Evolutionary conservation across 176 grass and related monocot species (phyloP).

Genomic region (Carex cristatella): DNA sequence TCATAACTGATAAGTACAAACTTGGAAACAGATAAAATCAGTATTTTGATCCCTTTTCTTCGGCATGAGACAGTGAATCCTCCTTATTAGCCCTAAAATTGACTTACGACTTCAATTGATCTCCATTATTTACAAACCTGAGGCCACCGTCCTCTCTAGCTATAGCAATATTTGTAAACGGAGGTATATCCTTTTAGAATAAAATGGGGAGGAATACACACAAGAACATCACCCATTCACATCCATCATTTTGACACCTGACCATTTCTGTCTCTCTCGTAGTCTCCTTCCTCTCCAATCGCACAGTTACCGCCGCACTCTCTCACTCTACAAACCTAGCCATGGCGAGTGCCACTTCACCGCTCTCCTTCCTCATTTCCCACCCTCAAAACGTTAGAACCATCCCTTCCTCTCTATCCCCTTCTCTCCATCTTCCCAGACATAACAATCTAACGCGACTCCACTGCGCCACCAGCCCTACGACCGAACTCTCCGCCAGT

Average conservation of each 20-base stretch:
- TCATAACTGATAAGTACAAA: background rate
- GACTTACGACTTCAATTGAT: background rate
- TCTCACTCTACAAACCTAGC: slow-evolving; percentile 26
- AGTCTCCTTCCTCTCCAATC: slow-evolving; percentile 20
- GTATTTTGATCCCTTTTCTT: background rate
- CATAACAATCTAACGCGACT: background rate
- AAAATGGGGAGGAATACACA: background rate
- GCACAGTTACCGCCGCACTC: slow-evolving; percentile 30
- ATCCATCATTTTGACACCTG: background rate
- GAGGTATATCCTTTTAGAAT: background rate
- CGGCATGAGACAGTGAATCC: background rate
- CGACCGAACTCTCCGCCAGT: slow-evolving; percentile 13
- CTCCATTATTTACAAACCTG: background rate
- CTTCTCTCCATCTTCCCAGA: slow-evolving; percentile 5
- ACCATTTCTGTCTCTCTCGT: slow-evolving; percentile 25
- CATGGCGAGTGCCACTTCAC: slow-evolving; percentile 48
- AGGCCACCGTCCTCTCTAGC: background rate
- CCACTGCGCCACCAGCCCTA: slow-evolving; percentile 37
- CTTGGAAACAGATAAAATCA: background rate
- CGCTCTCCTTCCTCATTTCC: slow-evolving; percentile 43
- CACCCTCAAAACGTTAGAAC: slow-evolving; percentile 25
- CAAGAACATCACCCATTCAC: background rate
- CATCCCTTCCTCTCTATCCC: slow-evolving; percentile 1
- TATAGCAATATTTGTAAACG: background rate
- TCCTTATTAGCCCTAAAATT: background rate